These are phyloP conservation scores for Populus alba DNA, from an alignment of 345 rosid genomes.

Conservation along the genomic window DNA sequence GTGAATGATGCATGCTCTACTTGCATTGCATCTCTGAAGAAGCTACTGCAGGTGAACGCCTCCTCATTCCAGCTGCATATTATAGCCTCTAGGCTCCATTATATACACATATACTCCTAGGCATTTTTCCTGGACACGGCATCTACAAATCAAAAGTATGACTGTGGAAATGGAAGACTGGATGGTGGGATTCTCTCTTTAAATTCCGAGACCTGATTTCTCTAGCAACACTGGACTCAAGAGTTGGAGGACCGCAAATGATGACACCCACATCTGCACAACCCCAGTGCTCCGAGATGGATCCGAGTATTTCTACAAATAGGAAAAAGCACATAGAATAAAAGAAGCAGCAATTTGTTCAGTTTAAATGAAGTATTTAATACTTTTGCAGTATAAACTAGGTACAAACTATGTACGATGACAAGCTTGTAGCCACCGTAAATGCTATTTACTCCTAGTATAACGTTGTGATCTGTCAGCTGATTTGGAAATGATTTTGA, in stretches of 20 bases:
- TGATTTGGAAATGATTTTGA: too few relatives aligned
- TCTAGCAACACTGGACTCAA: conserved; percentile 68
- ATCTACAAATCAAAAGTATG: conserved; percentile 74
- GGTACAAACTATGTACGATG: background rate
- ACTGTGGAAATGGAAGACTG: conserved; percentile 74
- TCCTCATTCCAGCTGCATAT: too few relatives aligned
- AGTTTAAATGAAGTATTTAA: background rate
- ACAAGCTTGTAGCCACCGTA: background rate
- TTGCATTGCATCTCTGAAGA: too few relatives aligned
- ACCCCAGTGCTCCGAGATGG: conserved; percentile 53
- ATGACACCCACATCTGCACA: conserved; percentile 75
- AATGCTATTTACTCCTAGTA: too few relatives aligned
- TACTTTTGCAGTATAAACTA: background rate
- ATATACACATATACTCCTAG: background rate
- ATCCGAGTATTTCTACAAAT: conserved; percentile 64
- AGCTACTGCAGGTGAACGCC: too few relatives aligned
- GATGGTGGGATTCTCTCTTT: conserved; percentile 34
- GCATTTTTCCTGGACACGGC: background rate
- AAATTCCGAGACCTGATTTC: conserved; percentile 65
- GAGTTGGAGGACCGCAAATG: conserved; percentile 77
- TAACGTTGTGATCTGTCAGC: too few relatives aligned
- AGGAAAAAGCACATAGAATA: background rate
- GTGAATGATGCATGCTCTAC: too few relatives aligned
- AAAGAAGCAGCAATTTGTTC: too few relatives aligned
- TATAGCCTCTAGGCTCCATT: too few relatives aligned